Percentiles rank a stretch among this genome's conserved stretches.
Evolutionary conservation across 441 rosid species (phyloP).

Genomic region (Flueggea neowawraea): DNA sequence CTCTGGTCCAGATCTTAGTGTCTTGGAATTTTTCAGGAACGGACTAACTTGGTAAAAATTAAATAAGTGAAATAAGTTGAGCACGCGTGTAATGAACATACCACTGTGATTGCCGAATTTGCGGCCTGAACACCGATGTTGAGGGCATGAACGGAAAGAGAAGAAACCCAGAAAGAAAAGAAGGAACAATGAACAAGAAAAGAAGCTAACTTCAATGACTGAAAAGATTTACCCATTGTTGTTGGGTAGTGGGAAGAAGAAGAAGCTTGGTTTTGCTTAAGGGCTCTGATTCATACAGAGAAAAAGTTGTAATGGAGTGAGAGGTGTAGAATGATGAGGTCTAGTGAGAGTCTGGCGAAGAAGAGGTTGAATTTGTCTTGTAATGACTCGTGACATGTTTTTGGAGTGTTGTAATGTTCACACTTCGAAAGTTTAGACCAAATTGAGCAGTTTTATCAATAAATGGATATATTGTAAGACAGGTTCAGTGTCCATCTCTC

Average conservation of each 20-base stretch:
- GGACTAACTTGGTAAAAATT: too few species aligned
- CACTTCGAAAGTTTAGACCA: too few species aligned
- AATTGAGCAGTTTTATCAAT: too few species aligned
- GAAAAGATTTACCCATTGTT: slow-evolving; percentile 4
- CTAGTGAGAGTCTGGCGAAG: too few species aligned
- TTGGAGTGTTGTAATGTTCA: slow-evolving; percentile 21
- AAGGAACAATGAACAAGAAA: slow-evolving; percentile 7
- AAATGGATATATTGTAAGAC: too few species aligned
- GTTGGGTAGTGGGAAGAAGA: slow-evolving; percentile 7
- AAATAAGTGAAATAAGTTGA: neutral
- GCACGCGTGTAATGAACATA: neutral
- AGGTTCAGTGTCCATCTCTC: too few species aligned
- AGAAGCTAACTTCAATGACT: slow-evolving; percentile 16
- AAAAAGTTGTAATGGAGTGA: neutral
- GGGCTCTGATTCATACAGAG: too few species aligned
- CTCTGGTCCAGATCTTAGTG: too few species aligned
- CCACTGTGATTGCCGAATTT: slow-evolving; percentile 48
- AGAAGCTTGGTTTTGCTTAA: slow-evolving; percentile 22
- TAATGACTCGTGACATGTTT: slow-evolving; percentile 37
- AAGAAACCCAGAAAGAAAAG: slow-evolving; percentile 4
- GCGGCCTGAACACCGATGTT: slow-evolving; percentile 63
- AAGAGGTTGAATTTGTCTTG: slow-evolving; percentile 23
- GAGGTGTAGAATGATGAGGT: neutral
- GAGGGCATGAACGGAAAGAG: slow-evolving; percentile 38
- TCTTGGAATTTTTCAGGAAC: too few species aligned